Evolutionary conservation across 202 grass and related monocot species (phyloP).

Genomic region (Panicum hallii): DNA sequence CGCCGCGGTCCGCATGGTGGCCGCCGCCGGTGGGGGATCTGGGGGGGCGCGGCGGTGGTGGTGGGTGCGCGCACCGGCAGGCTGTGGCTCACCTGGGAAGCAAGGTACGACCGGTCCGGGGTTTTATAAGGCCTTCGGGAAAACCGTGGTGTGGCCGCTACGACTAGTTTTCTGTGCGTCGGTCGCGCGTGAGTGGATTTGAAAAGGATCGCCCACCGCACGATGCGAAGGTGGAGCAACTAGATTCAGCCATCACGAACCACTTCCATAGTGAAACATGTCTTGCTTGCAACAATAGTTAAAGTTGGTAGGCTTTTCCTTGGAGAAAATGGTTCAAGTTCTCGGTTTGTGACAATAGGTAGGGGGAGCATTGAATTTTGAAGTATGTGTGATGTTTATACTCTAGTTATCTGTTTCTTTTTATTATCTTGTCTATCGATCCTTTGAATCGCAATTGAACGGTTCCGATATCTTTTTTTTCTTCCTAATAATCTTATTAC

Average conservation of each 20-base stretch:
- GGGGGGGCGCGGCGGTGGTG: conserved; percentile 8
- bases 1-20: conserved; percentile 40
- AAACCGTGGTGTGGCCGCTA: conserved; percentile 26
- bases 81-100: conserved; percentile 45
- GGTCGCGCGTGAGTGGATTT: conserved; percentile 35
- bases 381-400: background rate
- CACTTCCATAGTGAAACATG: background rate
- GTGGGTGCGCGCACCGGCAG: conserved; percentile 36
- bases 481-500: too few relatives aligned
- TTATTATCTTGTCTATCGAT: background rate
- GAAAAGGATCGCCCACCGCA: conserved; percentile 54
- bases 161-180: conserved; percentile 26
- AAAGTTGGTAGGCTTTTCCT: background rate
- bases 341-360: background rate
- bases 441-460: background rate
- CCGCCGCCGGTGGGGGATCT: conserved; percentile 38
- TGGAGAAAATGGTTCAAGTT: background rate
- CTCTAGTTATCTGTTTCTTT: background rate
- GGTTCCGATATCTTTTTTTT: too few relatives aligned
- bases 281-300: background rate
- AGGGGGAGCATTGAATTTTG: background rate
- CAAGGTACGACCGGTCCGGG: conserved; percentile 38
- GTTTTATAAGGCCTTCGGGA: conserved; percentile 42
- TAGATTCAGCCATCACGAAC: conserved; percentile 11
- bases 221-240: conserved; percentile 29